Evolutionary conservation across 352 stramenopile genomes (phyloP).

Genomic region (Phytophthora niederhauseri): DNA sequence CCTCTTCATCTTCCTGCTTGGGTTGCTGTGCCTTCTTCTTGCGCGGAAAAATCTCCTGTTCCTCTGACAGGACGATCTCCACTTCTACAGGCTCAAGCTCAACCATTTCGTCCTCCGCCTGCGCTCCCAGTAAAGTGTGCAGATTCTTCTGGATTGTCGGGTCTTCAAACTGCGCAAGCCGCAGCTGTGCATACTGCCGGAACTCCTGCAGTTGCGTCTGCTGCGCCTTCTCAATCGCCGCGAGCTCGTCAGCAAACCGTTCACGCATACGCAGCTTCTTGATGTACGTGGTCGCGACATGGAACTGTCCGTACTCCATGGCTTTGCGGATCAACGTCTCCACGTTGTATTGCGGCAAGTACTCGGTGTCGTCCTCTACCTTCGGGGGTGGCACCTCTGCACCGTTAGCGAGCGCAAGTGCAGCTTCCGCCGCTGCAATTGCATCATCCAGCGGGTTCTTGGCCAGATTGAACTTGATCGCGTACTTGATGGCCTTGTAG

Average conservation of each 20-base stretch:
- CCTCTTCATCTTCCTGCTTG: conserved; percentile 17
- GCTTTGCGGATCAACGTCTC: conserved; percentile 59
- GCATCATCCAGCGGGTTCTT: conserved; percentile 43
- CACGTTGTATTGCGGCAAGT: conserved; percentile 52
- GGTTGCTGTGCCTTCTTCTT: conserved; percentile 37
- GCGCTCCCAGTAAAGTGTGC: conserved; percentile 44
- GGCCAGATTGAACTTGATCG: conserved; percentile 79
- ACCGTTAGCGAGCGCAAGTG: conserved; percentile 31
- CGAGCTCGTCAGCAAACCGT: conserved; percentile 61
- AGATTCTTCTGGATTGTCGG: conserved; percentile 46
- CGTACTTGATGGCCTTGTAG: conserved; percentile 92
- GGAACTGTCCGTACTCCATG: conserved; percentile 67
- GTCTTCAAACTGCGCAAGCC: conserved; percentile 56
- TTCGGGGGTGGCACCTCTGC: conserved; percentile 10
- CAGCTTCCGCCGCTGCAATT: conserved; percentile 36
- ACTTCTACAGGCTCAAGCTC: conserved; percentile 50
- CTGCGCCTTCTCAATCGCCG: conserved; percentile 61
- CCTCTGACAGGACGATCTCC: conserved; percentile 65
- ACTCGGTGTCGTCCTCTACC: conserved; percentile 33
- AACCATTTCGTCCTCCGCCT: conserved; percentile 53
- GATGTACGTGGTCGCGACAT: conserved; percentile 83
- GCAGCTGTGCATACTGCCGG: conserved; percentile 56
- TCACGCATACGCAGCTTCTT: conserved; percentile 79
- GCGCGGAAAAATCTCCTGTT: conserved; percentile 59
- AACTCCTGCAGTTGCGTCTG: conserved; percentile 60